A percentile compares a stretch with the other conserved stretches of the same genome.
These are phyloP conservation scores for Candida stauntonica DNA, from an alignment of 805 yeast genomes.

Conservation along the genomic window DNA sequence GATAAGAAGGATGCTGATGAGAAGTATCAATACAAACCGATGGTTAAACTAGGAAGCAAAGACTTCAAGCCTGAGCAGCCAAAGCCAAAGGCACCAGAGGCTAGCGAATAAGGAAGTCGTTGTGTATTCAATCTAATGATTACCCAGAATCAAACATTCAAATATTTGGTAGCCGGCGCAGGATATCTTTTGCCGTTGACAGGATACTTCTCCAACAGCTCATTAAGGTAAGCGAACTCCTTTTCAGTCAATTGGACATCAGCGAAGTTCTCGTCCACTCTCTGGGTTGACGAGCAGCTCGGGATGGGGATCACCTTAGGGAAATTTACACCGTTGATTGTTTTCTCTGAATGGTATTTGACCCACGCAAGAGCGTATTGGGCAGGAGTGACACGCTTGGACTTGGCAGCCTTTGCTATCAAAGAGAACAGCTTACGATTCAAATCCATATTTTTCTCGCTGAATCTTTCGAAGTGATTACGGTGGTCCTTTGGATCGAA, in stretches of 20 bases:
- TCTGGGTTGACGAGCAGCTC: conserved; percentile 54
- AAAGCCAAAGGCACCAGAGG: too few species aligned
- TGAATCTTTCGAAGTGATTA: not conserved
- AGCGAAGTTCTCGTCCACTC: conserved; percentile 56
- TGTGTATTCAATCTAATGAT: not conserved
- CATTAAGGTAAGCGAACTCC: conserved; percentile 36
- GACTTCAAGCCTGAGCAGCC: not conserved
- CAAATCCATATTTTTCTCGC: not conserved
- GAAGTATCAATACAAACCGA: not conserved
- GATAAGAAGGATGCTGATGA: not conserved
- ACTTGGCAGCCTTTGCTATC: conserved; percentile 44
- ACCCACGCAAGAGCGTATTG: conserved; percentile 71
- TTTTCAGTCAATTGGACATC: conserved; percentile 43
- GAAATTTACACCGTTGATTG: conserved; percentile 27
- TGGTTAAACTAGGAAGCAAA: not conserved
- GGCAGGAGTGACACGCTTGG: conserved; percentile 44
- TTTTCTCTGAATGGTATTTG: conserved; percentile 32
- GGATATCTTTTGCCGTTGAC: not conserved
- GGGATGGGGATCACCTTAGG: conserved; percentile 75
- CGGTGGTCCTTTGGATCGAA: not conserved
- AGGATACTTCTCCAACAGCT: not conserved
- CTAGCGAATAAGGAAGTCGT: too few species aligned
- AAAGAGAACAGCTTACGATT: not conserved
- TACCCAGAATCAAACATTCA: conserved; percentile 1
- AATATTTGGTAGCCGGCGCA: not conserved